These are phyloP conservation scores for Colletotrichum liaoningense DNA, from an alignment of 2,329 filamentous ascomycete species.

Conservation along the genomic window DNA sequence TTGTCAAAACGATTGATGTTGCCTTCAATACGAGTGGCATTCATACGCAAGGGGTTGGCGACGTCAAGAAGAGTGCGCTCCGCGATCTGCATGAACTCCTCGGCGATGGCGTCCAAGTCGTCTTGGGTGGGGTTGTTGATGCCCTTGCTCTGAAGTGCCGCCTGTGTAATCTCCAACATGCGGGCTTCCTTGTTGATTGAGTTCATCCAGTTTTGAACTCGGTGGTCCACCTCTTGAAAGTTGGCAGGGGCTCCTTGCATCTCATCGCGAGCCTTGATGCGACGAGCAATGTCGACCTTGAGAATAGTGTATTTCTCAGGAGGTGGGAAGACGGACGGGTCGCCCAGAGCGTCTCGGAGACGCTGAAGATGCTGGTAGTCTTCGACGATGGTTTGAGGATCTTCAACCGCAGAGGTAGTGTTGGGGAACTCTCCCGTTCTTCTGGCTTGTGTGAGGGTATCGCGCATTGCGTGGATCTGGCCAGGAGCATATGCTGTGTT, in stretches of 20 bases:
- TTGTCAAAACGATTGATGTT: neutral
- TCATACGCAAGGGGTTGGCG: conserved; percentile 32
- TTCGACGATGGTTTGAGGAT: neutral
- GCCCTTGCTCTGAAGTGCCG: conserved; percentile 26
- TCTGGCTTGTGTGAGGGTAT: too few relatives aligned
- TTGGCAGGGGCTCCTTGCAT: conserved; percentile 30
- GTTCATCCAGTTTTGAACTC: conserved; percentile 32
- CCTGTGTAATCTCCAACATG: conserved; percentile 33
- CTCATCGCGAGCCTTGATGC: conserved; percentile 51
- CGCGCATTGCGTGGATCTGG: too few relatives aligned
- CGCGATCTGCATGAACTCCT: conserved; percentile 34
- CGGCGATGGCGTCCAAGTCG: conserved; percentile 30
- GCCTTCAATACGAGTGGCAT: neutral
- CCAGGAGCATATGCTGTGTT: too few relatives aligned
- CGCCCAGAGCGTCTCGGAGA: accelerated
- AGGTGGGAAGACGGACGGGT: too few relatives aligned
- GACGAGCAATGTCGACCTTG: conserved; percentile 46
- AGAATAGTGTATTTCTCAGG: too few relatives aligned
- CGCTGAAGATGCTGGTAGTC: neutral
- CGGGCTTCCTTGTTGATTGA: conserved; percentile 27
- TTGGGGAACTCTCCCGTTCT: neutral
- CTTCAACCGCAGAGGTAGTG: accelerated
- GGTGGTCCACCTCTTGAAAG: conserved; percentile 18
- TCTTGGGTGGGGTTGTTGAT: conserved; percentile 33
- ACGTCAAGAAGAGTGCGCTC: conserved; percentile 34